A percentile compares a stretch with the other conserved stretches of the same genome.
phyloP scores from a whole-genome alignment of 83 land plant species.

The Larix sibirica region DNA sequence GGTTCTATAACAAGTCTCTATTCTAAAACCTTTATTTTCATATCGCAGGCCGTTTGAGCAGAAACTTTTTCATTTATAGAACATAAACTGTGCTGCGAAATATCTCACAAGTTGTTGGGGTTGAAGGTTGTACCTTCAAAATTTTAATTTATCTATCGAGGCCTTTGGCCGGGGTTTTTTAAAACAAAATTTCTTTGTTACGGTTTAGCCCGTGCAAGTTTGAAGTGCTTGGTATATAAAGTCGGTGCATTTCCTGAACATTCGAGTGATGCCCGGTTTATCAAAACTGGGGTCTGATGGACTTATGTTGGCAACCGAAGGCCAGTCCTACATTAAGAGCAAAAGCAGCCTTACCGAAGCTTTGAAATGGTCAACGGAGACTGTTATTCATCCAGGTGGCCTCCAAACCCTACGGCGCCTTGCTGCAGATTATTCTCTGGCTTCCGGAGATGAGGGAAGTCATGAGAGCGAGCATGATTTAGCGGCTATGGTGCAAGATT shows the following conservation, averaged over 20 bases:
- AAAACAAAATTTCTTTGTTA: too few species aligned
- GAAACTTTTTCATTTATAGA: too few species aligned
- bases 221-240: too few species aligned
- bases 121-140: too few species aligned
- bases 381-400: neutral
- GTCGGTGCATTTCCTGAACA: neutral
- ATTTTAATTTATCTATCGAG: too few species aligned
- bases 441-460: conserved; percentile 45
- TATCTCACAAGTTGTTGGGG: too few species aligned
- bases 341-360: conserved; percentile 14
- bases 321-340: neutral
- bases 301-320: neutral
- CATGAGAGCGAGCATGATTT: conserved; percentile 90
- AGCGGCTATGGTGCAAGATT: conserved; percentile 90
- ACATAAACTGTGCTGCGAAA: too few species aligned
- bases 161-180: too few species aligned
- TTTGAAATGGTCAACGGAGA: conserved; percentile 7
- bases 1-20: too few species aligned
- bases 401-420: neutral
- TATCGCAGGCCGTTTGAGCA: too few species aligned
- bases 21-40: too few species aligned
- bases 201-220: too few species aligned
- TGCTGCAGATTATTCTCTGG: neutral
- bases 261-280: conserved; percentile 14
- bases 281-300: conserved; percentile 16